Base-by-base conservation (phyloP, 768 basidiomycete genomes). In the Lactarius deliciosus region DNA sequence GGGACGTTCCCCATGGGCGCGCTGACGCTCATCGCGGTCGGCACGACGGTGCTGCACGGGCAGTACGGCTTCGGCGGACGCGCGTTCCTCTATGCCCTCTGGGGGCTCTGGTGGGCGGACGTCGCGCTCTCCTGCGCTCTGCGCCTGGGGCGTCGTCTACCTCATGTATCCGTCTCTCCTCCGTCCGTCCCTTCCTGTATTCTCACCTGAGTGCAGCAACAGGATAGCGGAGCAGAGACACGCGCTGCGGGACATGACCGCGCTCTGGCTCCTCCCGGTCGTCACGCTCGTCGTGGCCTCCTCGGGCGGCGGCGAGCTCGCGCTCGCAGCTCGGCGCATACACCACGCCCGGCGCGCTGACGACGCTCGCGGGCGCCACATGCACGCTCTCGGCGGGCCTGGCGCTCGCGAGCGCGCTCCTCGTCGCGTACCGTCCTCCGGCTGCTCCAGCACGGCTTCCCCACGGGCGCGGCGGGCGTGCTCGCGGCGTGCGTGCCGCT, bases 191-290 rank as follows among this genome's bases (percentile, higher is more conserved):
- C 5, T 32, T 32, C 5, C 5, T 32, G 0, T 3, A 3, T 32
- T 32, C 0, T 32, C 3, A 32, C 5, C 4, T 3, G 3, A 34
- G 32, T 0, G 9, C 32, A 9, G 0, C 3, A 2, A 32, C 32
- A 34, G 36, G 62, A 61, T 61, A 8, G 50, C 64, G 28, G 41
- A 40, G 11, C 88, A 92, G 22, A 77, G 78, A 7, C 87, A 91
- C 72, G 75, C 84, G 0, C 71, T 87, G 6, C 77, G 82, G 53
- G 73, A 77, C 1, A 83, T 91, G 82, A 85, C 85, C 0, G 76
- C 86, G 28, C 74, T 80, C 25, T 92, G 91, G 90, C 78, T 92
- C 9, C 85, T 93, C 36, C 92, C 92, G 0, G 83, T 91, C 13
- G 87, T 93, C 3, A 85, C 91, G 0, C 80, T 88, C 18, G 82